phyloP scores from a whole-genome alignment of 805 yeast species.

The Yamadazyma endophytica region DNA sequence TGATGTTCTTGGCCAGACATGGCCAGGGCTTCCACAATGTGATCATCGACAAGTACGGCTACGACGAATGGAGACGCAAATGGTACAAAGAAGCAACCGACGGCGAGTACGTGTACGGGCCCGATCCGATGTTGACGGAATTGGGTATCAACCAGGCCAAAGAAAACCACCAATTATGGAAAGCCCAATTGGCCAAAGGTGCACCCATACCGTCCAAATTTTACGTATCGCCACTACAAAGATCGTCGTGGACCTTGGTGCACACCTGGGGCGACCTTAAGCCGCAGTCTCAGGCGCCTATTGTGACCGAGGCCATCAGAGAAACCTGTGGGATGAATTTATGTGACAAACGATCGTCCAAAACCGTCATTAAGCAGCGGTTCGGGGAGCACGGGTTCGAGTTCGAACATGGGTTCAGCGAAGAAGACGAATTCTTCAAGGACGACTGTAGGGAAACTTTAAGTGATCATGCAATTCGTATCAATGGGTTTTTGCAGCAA shows the following conservation, averaged over 20 bases:
- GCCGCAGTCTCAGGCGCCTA: slow-evolving; percentile 19
- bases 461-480: slow-evolving; percentile 47
- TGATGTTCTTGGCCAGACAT: slow-evolving; percentile 57
- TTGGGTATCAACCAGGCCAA: slow-evolving; percentile 55
- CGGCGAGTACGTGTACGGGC: slow-evolving; percentile 53
- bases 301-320: slow-evolving; percentile 43
- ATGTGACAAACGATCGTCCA: slow-evolving; percentile 55
- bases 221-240: slow-evolving; percentile 60
- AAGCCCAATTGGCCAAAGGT: slow-evolving; percentile 37
- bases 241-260: slow-evolving; percentile 55
- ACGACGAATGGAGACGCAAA: slow-evolving; percentile 51
- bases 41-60: slow-evolving; percentile 51
- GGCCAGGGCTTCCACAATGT: slow-evolving; percentile 69
- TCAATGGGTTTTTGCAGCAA: slow-evolving; percentile 39
- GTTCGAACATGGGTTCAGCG: slow-evolving; percentile 41
- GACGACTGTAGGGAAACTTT: slow-evolving; percentile 42
- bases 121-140: slow-evolving; percentile 57
- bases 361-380: slow-evolving; percentile 33
- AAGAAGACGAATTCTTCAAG: slow-evolving; percentile 46
- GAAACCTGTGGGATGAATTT: slow-evolving; percentile 59
- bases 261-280: slow-evolving; percentile 46
- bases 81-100: slow-evolving; percentile 52
- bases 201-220: slow-evolving; percentile 55
- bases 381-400: slow-evolving; percentile 32
- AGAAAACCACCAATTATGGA: slow-evolving; percentile 43